Evolutionary conservation across 768 basidiomycete species (phyloP), one percentile per base, ranked within the genome.

Genomic region (Psilocybe sp.): DNA sequence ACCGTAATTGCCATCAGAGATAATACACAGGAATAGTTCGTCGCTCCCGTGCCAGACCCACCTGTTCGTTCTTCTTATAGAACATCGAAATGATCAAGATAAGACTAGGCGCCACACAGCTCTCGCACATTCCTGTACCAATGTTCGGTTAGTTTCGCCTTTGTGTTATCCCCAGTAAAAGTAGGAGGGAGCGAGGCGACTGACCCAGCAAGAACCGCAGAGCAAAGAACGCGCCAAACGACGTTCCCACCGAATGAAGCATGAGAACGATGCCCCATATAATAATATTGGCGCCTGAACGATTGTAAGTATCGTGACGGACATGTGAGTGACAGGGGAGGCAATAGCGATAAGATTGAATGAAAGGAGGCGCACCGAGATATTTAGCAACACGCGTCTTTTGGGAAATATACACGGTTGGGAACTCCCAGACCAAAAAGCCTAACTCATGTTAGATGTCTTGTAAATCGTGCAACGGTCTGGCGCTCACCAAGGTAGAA

Each of bases 41-140:
- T 28, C 23, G 23, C 23, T 28, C 23, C 23, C 23, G 23, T 28
- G 49, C 23, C 28, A n/a, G n/a, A 32, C 34, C 13, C 31, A 73
- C 78, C 69, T 85, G 82, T 56, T 85, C 84, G 44, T 81, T 69
- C 64, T 84, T 85, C 70, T 79, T 81, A 66, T 84, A 85, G 59
- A 84, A 85, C 78, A 84, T 82, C 9, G 80, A 77, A 37, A 84
- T 74, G 35, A 85, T 74, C 45, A 84, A 65, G 62, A 86, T 80
- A 32, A 85, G 67, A 55, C 75, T 80, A 0, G 84, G 84, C 4
- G 81, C 75, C 12, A 85, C 84, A 57, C 82, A 84, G 53, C 74
- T 75, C 62, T 87, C 84, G 58, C 79, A 79, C 84, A 85, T 83
- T 35, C 83, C 83, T 84, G 32, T 8, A 33, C 12, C 1, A 16